Percentiles rank a stretch among this genome's conserved stretches.
These are phyloP conservation scores for sorghum (Sorghum bicolor) DNA, from an alignment of 176 grass and related monocot genomes.

Conservation along the genomic window Sorghum_bicolor_NCBIv3 NC_012873.2:57663501-57664000, in stretches of 20 bases:
- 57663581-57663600: background rate
- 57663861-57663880: constrained; percentile 56
- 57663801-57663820: constrained; percentile 88
- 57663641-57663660: constrained; percentile 71
- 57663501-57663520: constrained; percentile 90
- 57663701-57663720: constrained; percentile 62
- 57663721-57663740: background rate
- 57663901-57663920: constrained; percentile 37
- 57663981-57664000: constrained; percentile 87
- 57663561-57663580: constrained; percentile 40
- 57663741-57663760: background rate
- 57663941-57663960: constrained; percentile 89
- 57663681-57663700: constrained; percentile 99
- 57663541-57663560: constrained; percentile 62
- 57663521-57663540: constrained; percentile 95
- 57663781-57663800: constrained; percentile 15
- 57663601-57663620: constrained; percentile 11
- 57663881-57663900: constrained; percentile 34
- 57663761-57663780: background rate
- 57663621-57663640: constrained; percentile 29
- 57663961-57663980: constrained; percentile 92
- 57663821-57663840: constrained; percentile 99
- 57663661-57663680: constrained; percentile 80
- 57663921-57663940: constrained; percentile 76
- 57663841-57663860: constrained; percentile 89